phyloP scores from a whole-genome alignment of 2,329 filamentous ascomycete species.

The Trichoderma simmonsii region DNA sequence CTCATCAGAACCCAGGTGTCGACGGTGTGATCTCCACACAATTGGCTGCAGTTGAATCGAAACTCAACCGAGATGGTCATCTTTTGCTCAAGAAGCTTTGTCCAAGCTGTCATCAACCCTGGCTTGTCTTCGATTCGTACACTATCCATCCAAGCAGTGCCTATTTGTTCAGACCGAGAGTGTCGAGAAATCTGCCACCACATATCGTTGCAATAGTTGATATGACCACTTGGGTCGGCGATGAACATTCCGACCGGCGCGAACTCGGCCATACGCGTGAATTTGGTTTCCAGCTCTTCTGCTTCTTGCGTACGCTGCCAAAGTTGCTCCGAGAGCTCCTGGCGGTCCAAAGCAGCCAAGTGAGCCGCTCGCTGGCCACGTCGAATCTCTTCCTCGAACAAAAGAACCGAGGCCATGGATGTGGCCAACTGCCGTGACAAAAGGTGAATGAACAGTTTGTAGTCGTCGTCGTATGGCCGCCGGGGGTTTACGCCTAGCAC shows the following conservation, averaged over 20 bases:
- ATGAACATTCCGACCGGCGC: constrained; percentile 84
- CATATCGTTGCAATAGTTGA: constrained; percentile 79
- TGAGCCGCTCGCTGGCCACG: constrained; percentile 70
- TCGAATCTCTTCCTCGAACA: constrained; percentile 80
- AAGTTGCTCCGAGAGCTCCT: constrained; percentile 73
- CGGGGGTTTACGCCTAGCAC: constrained; percentile 76
- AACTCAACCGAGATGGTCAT: constrained; percentile 68
- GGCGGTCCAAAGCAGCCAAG: constrained; percentile 71
- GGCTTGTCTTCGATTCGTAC: constrained; percentile 64
- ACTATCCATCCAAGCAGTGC: constrained; percentile 69
- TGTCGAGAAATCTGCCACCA: constrained; percentile 71
- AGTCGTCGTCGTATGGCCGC: constrained; percentile 76
- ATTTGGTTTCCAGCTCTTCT: constrained; percentile 69
- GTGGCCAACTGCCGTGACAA: constrained; percentile 74
- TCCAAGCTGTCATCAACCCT: constrained; percentile 60
- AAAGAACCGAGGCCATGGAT: constrained; percentile 74
- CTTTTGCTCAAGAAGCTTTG: constrained; percentile 57
- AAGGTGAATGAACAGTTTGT: constrained; percentile 72
- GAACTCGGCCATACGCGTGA: constrained; percentile 81
- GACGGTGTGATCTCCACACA: constrained; percentile 54
- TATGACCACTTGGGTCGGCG: constrained; percentile 65
- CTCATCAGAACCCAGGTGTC: constrained; percentile 78
- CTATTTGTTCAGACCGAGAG: constrained; percentile 54
- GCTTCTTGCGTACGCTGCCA: constrained; percentile 61
- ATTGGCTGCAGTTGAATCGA: constrained; percentile 67